Evolutionary conservation across 805 yeast species (phyloP), one percentile per base, ranked within the genome.

Genomic region (Teunomyces atbi): DNA sequence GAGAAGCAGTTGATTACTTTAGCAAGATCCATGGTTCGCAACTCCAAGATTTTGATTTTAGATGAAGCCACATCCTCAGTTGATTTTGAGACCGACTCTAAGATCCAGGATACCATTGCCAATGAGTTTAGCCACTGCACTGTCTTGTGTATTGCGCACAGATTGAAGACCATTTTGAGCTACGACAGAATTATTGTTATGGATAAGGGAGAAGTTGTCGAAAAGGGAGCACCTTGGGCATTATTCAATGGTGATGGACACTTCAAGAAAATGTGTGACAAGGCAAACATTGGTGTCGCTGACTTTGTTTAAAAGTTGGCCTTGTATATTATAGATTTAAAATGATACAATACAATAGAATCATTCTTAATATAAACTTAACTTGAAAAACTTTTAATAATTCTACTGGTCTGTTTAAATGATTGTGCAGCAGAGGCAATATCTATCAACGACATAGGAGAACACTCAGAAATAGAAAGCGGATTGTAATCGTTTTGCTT

Each of bases 11-110:
- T 68, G 48, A 56, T 68, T 43, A 62, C 74, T 11, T 65, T 69
- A 52, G 73, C 73, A 10, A 53, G 73, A 39, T 64, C 73, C 2
- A 60, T 68, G 51, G 70, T 66, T n/a, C 59, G 70, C 23, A 61
- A 64, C 36, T 52, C 67, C 38, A 67, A 65, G 56, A 66, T 68
- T 45, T 59, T 68, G 50, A 64, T 68, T 45, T 56, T 68, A 45
- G 74, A 68, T 43, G 74, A 68, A 51, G 74, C 74, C 19, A 68
- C 73, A 3, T 64, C 71, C 2, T 64, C 69, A 2, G 73, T 68
- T 40, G 74, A 68, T 47, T 68, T 62, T 48, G 69, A 65, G 45
- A 68, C 74, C 8, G 74, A 68, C 48, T 56, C 58, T 21, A 67
- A 64, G 50, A 66, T 68, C 32, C 73, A 68, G 45, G 48, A 53